A percentile compares a stretch with the other conserved stretches of the same genome.
Evolutionary conservation across 2,329 filamentous ascomycete genomes (phyloP).

Genomic region (Celoporthe dispersa): DNA sequence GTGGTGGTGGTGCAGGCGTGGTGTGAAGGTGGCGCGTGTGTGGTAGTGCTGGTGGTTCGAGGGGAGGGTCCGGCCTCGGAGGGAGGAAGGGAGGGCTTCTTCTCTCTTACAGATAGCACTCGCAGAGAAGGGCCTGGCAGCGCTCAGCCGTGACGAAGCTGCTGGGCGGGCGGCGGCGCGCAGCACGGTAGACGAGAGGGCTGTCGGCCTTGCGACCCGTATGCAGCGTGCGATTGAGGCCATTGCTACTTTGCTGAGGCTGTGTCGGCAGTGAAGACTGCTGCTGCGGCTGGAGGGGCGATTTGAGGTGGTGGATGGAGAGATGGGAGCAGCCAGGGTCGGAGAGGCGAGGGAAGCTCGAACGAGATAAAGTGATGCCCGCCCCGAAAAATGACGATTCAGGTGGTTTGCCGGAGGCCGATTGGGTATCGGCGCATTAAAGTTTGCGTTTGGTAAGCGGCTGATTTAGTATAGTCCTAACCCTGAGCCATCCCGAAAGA

Average conservation of each 20-base stretch:
- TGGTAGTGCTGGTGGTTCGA: slow-evolving; percentile 19
- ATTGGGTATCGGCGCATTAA: slow-evolving; percentile 15
- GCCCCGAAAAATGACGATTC: slow-evolving; percentile 20
- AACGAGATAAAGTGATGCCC: slow-evolving; percentile 21
- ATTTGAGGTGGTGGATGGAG: background rate
- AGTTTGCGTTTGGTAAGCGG: slow-evolving; percentile 27
- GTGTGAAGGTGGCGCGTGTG: slow-evolving; percentile 14
- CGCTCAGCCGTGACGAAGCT: slow-evolving; percentile 42
- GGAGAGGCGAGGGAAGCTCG: slow-evolving; percentile 4
- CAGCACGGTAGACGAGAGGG: slow-evolving; percentile 44
- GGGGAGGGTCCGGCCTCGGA: slow-evolving; percentile 41
- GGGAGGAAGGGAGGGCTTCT: background rate
- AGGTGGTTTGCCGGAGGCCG: slow-evolving; percentile 21
- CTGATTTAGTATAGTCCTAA: slow-evolving; percentile 14
- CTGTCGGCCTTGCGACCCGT: slow-evolving; percentile 53
- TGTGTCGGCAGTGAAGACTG: background rate
- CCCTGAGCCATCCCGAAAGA: slow-evolving; percentile 1
- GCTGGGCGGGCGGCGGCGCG: slow-evolving; percentile 39
- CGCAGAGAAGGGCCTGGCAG: slow-evolving; percentile 51
- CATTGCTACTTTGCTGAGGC: slow-evolving; percentile 46
- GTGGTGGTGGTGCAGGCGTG: background rate
- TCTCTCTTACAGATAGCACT: slow-evolving; percentile 46
- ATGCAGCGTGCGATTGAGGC: slow-evolving; percentile 65
- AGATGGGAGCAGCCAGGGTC: slow-evolving; percentile 1
- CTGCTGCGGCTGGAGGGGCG: slow-evolving; percentile 1